A percentile compares a stretch with the other conserved stretches of the same genome.
Conservation (phyloP, 2,329 filamentous ascomycete species). For the Fusarium circinatum region DNA sequence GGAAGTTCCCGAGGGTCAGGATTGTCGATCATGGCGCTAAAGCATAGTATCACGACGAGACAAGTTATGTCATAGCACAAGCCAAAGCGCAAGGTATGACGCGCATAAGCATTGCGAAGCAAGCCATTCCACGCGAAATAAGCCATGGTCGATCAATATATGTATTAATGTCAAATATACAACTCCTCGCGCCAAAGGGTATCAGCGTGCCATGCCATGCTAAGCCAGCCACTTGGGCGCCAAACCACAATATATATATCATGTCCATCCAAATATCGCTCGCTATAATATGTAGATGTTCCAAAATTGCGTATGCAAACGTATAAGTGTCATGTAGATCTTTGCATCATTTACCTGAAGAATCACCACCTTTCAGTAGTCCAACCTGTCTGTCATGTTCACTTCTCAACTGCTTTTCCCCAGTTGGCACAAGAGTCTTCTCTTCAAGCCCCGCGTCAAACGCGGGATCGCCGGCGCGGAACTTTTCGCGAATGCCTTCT, state of each 20-base stretch:
- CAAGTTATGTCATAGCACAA: not conserved
- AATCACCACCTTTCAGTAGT: conserved; percentile 34
- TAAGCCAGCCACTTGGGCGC: not conserved
- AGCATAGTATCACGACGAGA: not conserved
- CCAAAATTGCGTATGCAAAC: not conserved
- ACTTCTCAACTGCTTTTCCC: conserved; percentile 50
- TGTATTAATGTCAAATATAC: not conserved
- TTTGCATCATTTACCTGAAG: conserved; percentile 28
- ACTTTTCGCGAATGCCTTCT: conserved; percentile 53
- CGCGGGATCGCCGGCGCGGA: conserved; percentile 49
- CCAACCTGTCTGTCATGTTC: conserved; percentile 47
- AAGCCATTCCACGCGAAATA: not conserved
- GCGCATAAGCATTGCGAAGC: not conserved
- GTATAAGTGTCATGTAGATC: not conserved
- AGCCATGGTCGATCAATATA: not conserved
- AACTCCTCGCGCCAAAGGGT: conserved; percentile 34
- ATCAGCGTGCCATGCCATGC: conserved; percentile 21
- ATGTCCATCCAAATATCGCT: conserved; percentile 2
- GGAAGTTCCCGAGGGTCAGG: too few species aligned
- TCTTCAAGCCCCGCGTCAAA: conserved; percentile 49
- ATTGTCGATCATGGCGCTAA: not conserved
- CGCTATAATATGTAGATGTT: not conserved
- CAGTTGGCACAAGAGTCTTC: conserved; percentile 51
- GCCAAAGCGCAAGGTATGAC: not conserved
- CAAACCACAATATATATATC: not conserved